Evolutionary conservation across 208 protist genomes (phyloP), one percentile per base, ranked within the genome.

Genomic region (Polymyxa betae): DNA sequence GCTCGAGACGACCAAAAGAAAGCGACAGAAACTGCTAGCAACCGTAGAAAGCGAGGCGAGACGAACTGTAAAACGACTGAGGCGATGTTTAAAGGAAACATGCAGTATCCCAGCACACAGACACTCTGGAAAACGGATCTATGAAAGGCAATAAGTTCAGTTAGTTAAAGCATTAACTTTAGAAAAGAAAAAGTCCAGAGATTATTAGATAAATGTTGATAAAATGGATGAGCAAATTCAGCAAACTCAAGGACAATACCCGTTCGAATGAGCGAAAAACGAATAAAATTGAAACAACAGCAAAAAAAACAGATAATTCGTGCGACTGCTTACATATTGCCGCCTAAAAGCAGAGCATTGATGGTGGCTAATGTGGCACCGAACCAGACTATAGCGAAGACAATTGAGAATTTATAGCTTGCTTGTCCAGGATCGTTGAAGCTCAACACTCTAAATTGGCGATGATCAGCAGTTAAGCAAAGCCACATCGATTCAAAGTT

Each of bases 31-130:
- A 92, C 35, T 16, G 92, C 29, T 16, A 91, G n/a, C 0, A 66
- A 38, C 16, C 52, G 52, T 38, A 90, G 64, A 44, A 38, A 78
- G n/a, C 89, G 1, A 78, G 45, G 0, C 29, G 32, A 0, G 10
- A 93, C 0, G 43, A 93, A 12, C 0, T 88, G 0, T 38, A 1
- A 66, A 38, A 93, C 44, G 0, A 93, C 1, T 1, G 45, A 20
- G 5, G 89, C 45, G 0, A 91, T 45, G 0, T 89, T 45, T 0
- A 95, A 88, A 32, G 94, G 94, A 35, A 93, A 40, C 0, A 95
- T 38, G 89, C 93, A 95, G 44, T 95, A 95, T 0, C 94, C 93
- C 0, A 95, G 91, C 1, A 94, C 92, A 41, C 93, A 95, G 0
- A 95, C 54, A 46, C 89, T 92, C 49, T 95, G 94, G 82, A 94